Evolutionary conservation across 1,284 basidiomycete species (phyloP).

Genomic region (Pseudozyma sp.): DNA sequence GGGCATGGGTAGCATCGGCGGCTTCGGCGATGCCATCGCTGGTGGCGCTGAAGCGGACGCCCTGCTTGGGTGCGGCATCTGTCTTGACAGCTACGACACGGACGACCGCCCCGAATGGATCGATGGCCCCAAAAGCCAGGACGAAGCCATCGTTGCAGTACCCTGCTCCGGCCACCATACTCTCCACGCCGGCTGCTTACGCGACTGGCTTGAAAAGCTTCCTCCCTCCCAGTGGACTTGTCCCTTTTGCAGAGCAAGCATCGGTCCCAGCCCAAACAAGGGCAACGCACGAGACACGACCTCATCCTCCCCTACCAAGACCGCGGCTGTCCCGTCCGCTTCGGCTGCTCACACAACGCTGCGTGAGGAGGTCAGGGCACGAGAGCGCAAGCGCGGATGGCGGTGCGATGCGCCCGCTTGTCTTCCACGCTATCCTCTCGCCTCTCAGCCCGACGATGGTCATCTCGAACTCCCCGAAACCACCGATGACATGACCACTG

Average conservation of each 20-base stretch:
- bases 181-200: conserved; percentile 58
- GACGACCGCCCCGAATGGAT: conserved; percentile 63
- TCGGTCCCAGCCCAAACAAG: conserved; percentile 20
- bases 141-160: conserved; percentile 60
- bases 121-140: conserved; percentile 50
- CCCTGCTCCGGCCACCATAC: conserved; percentile 65
- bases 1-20: conserved; percentile 58
- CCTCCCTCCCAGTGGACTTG: conserved; percentile 64
- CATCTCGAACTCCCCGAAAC: conserved; percentile 37
- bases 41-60: conserved; percentile 19
- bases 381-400: conserved; percentile 56
- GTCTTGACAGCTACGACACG: conserved; percentile 58
- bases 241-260: conserved; percentile 60
- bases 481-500: conserved; percentile 32
- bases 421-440: conserved; percentile 50
- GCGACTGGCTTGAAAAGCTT: conserved; percentile 58
- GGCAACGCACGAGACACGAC: conserved; percentile 2
- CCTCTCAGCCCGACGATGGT: conserved; percentile 16
- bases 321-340: neutral
- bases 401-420: conserved; percentile 63
- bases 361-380: conserved; percentile 54
- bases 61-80: conserved; percentile 61
- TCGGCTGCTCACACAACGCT: conserved; percentile 23
- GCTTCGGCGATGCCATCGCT: conserved; percentile 21
- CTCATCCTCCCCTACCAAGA: conserved; percentile 5